phyloP scores from a whole-genome alignment of 2,329 filamentous ascomycete species.

The Apiospora sp. region DNA sequence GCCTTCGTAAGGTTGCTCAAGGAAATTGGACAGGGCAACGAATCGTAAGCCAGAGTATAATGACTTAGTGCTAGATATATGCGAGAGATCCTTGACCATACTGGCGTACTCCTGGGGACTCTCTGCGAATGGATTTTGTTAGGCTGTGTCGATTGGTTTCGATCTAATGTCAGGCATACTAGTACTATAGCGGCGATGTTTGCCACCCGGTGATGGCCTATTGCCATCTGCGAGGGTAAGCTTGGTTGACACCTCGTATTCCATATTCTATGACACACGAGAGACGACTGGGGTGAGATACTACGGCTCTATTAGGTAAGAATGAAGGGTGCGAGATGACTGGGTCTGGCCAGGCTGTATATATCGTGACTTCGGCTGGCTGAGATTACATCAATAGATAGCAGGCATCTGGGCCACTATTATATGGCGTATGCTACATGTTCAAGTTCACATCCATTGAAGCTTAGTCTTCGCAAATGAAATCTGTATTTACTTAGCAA shows the following conservation, averaged over 20 bases:
- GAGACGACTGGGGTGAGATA: too few relatives aligned
- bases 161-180: not conserved
- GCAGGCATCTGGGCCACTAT: too few relatives aligned
- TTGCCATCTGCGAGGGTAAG: not conserved
- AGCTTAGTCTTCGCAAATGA: too few relatives aligned
- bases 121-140: not conserved
- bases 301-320: too few relatives aligned
- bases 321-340: too few relatives aligned
- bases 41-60: not conserved
- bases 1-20: not conserved
- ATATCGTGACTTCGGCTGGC: too few relatives aligned
- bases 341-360: too few relatives aligned
- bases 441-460: too few relatives aligned
- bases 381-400: too few relatives aligned
- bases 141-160: not conserved
- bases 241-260: not conserved
- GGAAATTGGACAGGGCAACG: not conserved
- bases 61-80: not conserved
- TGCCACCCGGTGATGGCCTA: not conserved
- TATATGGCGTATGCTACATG: too few relatives aligned
- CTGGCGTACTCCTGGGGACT: not conserved
- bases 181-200: not conserved
- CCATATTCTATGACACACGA: not conserved
- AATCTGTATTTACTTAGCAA: too few relatives aligned
- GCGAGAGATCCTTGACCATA: not conserved